Conservation (phyloP, 768 basidiomycete species). For the Mycena crocata region DNA sequence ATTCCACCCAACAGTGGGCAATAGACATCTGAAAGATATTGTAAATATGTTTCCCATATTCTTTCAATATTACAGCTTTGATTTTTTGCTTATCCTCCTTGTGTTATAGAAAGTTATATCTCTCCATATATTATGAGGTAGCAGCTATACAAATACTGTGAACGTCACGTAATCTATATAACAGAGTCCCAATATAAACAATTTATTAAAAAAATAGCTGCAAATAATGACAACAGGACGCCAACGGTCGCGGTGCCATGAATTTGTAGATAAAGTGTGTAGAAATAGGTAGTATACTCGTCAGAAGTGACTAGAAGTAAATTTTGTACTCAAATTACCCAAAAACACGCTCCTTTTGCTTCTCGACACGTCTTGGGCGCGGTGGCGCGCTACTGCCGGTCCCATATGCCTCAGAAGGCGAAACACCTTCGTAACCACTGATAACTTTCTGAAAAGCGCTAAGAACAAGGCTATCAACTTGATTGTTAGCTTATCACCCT, state of each 20-base stretch:
- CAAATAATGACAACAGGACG: not conserved
- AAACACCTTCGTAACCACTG: not conserved
- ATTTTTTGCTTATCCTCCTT: too few relatives aligned
- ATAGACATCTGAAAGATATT: too few relatives aligned
- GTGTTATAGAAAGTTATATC: too few relatives aligned
- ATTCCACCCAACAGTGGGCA: too few relatives aligned
- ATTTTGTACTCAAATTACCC: not conserved
- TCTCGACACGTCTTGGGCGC: slow-evolving; percentile 1
- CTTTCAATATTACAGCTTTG: too few relatives aligned
- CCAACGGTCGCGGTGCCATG: not conserved
- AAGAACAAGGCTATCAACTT: not conserved
- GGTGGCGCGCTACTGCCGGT: not conserved
- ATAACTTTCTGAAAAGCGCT: not conserved
- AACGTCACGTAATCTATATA: slow-evolving; percentile 1
- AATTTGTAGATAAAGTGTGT: slow-evolving; percentile 5
- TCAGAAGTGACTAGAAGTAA: not conserved
- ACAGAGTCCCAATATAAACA: not conserved
- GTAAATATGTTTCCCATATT: too few relatives aligned
- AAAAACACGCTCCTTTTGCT: not conserved
- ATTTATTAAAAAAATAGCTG: not conserved
- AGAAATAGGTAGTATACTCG: not conserved
- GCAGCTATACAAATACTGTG: not conserved
- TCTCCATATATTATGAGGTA: too few relatives aligned
- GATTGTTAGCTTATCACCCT: not conserved
- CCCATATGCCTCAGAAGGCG: not conserved